phyloP scores from a whole-genome alignment of 2,329 filamentous ascomycete genomes.

The Aspergillus sergii region DNA sequence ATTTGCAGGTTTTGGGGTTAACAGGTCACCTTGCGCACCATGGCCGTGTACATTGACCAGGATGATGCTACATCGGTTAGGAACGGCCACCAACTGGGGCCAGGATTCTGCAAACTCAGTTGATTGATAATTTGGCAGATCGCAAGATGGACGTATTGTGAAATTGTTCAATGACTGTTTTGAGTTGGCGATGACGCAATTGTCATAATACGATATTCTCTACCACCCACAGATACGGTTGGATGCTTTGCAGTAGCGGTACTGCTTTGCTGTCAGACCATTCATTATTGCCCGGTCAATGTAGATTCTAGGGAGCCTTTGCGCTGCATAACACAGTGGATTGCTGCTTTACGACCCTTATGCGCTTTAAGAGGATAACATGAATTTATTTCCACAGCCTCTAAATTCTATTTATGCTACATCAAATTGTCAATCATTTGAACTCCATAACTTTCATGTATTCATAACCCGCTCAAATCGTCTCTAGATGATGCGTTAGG shows the following conservation, averaged over 20 bases:
- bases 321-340: not conserved
- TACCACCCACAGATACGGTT: not conserved
- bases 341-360: not conserved
- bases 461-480: constrained; percentile 22
- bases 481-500: constrained; percentile 23
- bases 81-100: not conserved
- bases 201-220: not conserved
- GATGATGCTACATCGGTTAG: not conserved
- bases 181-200: not conserved
- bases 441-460: constrained; percentile 25
- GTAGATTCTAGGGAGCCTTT: not conserved
- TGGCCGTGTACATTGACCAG: not conserved
- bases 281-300: not conserved
- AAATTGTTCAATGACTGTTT: not conserved
- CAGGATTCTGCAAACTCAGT: not conserved
- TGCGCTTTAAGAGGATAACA: not conserved
- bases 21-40: not conserved
- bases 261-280: not conserved
- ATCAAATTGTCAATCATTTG: constrained; percentile 5
- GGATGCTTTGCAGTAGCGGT: not conserved
- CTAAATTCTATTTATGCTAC: constrained; percentile 10
- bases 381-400: not conserved
- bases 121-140: not conserved
- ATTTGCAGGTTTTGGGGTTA: not conserved
- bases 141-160: not conserved